Evolutionary conservation across 2,329 filamentous ascomycete species (phyloP), one percentile per base, ranked within the genome.

Genomic region (Colletotrichum sp.): DNA sequence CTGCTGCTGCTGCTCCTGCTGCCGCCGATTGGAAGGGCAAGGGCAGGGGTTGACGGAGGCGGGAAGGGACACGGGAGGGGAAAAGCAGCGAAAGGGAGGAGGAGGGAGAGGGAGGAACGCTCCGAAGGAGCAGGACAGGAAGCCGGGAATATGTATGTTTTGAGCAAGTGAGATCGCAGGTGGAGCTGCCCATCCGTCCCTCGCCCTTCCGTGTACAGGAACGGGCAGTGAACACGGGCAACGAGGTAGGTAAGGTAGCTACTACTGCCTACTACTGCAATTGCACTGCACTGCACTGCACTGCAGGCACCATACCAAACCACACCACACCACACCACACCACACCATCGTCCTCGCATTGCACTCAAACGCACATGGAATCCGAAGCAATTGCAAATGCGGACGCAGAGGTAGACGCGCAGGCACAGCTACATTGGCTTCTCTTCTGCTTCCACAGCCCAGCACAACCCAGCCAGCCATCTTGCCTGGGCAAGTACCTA

Each of bases 111-210:
- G 62, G 52, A 64, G 69, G 26, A 30, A 34, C 13, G 64, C 70
- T 73, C 70, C 70, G 57, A 64, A 76, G 73, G 73, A 69, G 73
- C 70, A 24, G 32, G 62, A 76, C 69, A 76, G 70, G 59, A 73
- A 57, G 70, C 55, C 70, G 73, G 73, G 64, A 76, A 76, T 76
- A 76, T 76, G 73, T 76, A 76, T 73, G 73, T 73, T 76, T 76
- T 73, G 70, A 76, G 73, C 73, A 69, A 75, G 69, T 74, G 71
- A 74, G 67, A 71, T 74, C 36, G 44, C 24, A 65, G 16, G 69
- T 75, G 73, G 73, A 68, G 52, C 52, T 60, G 55, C 24, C 59
- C 65, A 16, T 60, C 59, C 65, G 21, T 59, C n/a, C 49, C 30
- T 49, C 26, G 30, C 49, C 36, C 63, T 26, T 28, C 21, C 52